These are phyloP conservation scores for Excoecaria cochinchinensis DNA, from an alignment of 345 rosid species.

Conservation along the genomic window DNA sequence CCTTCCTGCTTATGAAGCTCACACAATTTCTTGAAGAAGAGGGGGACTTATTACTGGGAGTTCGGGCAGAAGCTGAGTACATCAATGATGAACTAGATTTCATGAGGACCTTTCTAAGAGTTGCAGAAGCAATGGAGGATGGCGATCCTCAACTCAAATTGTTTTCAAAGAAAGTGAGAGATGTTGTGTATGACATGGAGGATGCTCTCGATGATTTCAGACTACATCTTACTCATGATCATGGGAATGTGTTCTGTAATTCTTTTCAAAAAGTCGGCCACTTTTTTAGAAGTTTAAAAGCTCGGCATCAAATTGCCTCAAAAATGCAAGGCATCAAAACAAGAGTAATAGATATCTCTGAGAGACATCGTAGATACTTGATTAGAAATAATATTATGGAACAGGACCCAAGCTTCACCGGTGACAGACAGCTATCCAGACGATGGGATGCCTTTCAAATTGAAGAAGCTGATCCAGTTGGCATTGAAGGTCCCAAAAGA, in stretches of 20 bases:
- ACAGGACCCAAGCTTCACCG: constrained; percentile 13
- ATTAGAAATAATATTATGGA: constrained; percentile 12
- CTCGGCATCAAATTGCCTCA: constrained; percentile 14
- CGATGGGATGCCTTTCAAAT: constrained; percentile 30
- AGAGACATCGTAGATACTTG: constrained; percentile 17
- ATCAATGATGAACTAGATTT: constrained; percentile 27
- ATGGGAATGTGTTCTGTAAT: constrained; percentile 14
- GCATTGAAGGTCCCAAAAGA: constrained; percentile 22
- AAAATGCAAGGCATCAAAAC: constrained; percentile 19
- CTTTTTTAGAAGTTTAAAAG: constrained; percentile 13
- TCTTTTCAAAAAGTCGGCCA: background rate
- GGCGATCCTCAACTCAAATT: constrained; percentile 15
- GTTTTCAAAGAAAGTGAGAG: constrained; percentile 30
- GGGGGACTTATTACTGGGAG: constrained; percentile 15
- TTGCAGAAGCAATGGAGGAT: constrained; percentile 26
- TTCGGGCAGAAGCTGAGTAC: constrained; percentile 20
- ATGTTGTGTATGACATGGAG: constrained; percentile 24
- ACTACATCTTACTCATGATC: constrained; percentile 4
- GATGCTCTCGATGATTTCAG: constrained; percentile 37
- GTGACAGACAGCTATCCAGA: background rate
- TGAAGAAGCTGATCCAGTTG: constrained; percentile 33
- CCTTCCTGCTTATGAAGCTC: constrained; percentile 27
- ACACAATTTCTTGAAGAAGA: constrained; percentile 23
- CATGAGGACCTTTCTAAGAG: constrained; percentile 31
- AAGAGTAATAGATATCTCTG: constrained; percentile 16